A percentile compares a stretch with the other conserved stretches of the same genome.
Conservation (phyloP, 257 asterid genomes). For the Solanum paucissectum region DNA sequence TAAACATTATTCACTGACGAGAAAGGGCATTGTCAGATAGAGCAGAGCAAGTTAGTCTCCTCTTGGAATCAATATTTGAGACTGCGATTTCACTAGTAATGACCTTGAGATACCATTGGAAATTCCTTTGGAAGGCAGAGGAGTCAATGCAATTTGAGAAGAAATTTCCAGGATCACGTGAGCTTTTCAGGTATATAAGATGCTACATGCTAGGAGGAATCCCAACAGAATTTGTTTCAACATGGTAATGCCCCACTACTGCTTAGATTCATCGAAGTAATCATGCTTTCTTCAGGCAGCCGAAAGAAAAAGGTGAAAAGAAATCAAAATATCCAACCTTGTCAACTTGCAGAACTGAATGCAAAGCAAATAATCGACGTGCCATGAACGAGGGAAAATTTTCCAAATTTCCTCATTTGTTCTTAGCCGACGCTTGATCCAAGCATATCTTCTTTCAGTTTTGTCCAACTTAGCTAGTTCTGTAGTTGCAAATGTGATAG, state of each 20-base stretch:
- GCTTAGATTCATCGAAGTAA: background rate
- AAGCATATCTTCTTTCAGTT: slow-evolving; percentile 91
- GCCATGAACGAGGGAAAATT: slow-evolving; percentile 88
- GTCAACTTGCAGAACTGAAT: slow-evolving; percentile 98
- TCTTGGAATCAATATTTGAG: background rate
- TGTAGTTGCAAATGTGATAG: slow-evolving; percentile 20
- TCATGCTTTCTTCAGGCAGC: background rate
- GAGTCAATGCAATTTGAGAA: background rate
- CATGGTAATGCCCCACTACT: background rate
- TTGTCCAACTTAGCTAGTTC: slow-evolving; percentile 90
- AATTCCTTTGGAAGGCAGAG: background rate
- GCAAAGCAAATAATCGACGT: slow-evolving; percentile 84
- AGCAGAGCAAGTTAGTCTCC: background rate
- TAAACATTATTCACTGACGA: background rate
- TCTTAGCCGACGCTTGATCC: slow-evolving; percentile 92
- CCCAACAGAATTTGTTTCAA: background rate
- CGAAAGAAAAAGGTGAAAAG: background rate
- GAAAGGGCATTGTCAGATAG: background rate
- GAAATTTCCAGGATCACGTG: background rate
- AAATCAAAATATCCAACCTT: slow-evolving; percentile 39
- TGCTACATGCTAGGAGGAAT: background rate
- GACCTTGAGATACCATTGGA: background rate
- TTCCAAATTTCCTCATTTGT: slow-evolving; percentile 96
- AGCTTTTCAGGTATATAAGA: background rate
- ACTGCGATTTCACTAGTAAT: background rate